Evolutionary conservation across 306 rosid genomes (phyloP), one percentile per base, ranked within the genome.

Genomic region (Parietaria judaica): DNA sequence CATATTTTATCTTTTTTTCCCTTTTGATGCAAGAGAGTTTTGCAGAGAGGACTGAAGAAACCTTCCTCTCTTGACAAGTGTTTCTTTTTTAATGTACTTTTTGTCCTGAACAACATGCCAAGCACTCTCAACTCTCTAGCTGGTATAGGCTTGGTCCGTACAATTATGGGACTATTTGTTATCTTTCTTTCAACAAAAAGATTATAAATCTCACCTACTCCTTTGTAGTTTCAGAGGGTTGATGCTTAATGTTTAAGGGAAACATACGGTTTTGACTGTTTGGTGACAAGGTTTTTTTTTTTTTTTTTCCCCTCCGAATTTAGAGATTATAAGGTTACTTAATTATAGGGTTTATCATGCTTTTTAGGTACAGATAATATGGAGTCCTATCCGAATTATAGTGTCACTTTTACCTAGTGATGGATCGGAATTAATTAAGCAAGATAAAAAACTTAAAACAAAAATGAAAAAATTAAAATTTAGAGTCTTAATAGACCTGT

Each of bases 81-180:
- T 74, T 70, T 44, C 3, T 36, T 59, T 54, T 46, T 39, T 64
- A 56, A 66, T 77, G 84, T 75, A 71, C 83, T 63, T 16, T 54
- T 49, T 72, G 85, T 85, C 85, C 84, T 81, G 58, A 73, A 76
- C 80, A 77, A 84, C 78, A 53, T 78, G 72, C 84, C 89, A 84
- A 75, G 74, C 76, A 57, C 80, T 49, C 13, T 54, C 74, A 62
- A 57, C 80, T 49, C 13, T 54, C 74, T 66, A 72, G 78, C 81
- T 69, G 81, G 82, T 81, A 62, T 67, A 23, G 31, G 39, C 50
- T 31, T 61, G 46, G 54, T 63, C 83, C 81, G 81, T 80, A 66
- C 80, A 80, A 78, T 76, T 72, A 82, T 78, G 75, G 66, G 31
- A 10, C 61, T 69, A 13, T 23, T 0, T 73, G 66, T 55, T 68